Base-by-base conservation (phyloP, 2,329 filamentous ascomycete species). In the Ceratocystis harringtonii region DNA sequence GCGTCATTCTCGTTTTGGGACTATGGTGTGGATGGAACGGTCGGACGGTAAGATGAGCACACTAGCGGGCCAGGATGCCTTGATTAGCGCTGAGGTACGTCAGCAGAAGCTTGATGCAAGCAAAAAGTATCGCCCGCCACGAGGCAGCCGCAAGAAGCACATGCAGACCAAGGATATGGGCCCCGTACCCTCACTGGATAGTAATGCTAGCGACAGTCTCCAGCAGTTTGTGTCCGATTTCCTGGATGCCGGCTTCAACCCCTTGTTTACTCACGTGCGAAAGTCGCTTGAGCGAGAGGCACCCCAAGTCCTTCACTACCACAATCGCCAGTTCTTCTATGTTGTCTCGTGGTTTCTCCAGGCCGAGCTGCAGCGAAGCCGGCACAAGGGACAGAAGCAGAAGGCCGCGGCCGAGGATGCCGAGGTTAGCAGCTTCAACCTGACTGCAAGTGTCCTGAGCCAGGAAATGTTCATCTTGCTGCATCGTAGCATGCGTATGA, bases 1-100 rank as follows among this genome's bases (percentile, higher is more conserved):
- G 2, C 81, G 94, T 61, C 94, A 99, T 74, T 95, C 92, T 70
- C 84, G 94, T 43, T 99, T 97, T 71, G 94, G 94, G 2, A 95
- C 92, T 10, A 97, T 97, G 89, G 85, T 96, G 43, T 97, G 92
- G 92, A 84, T 99, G 45, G 90, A 95, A 76, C 81, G 92, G 65
- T 88, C 91, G 61, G 88, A 92, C 70, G 85, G 88, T 62, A 92
- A 92, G 71, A 83, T 94, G 70, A 88, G 89, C 0, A 91, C 92
- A 0, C 82, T 99, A 1, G 92, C 91, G 0, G 94, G 94, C 0
- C 92, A 97, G 72, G 87, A 91, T 70, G 89, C 89, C 3, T 81
- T 99, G 57, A 82, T 85, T 2, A 85, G 90, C 70, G 82, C 85
- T 5, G 81, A 88, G 7, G 82, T 83, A 48, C 87, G 88, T 5